A percentile compares a stretch with the other conserved stretches of the same genome.
Conservation (phyloP, 345 rosid species). For the Garcia nutans region DNA sequence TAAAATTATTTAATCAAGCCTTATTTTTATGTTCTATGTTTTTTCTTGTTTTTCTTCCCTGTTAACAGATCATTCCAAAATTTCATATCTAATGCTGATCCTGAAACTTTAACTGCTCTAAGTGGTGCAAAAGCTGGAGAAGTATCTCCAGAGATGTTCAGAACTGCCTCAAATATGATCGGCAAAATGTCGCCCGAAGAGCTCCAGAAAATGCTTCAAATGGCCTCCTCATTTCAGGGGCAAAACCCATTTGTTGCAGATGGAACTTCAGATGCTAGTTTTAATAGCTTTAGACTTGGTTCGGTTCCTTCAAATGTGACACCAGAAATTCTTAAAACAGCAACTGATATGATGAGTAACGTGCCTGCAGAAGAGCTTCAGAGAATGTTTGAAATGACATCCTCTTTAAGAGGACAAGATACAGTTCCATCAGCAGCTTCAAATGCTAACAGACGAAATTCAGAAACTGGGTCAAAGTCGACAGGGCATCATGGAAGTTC, state of each 20-base stretch:
- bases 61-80: constrained; percentile 69
- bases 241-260: constrained; percentile 40
- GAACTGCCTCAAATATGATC: constrained; percentile 79
- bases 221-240: constrained; percentile 75
- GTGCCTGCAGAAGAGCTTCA: constrained; percentile 79
- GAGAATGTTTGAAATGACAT: constrained; percentile 83
- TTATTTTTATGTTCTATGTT: not conserved
- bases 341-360: constrained; percentile 77
- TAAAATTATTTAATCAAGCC: not conserved
- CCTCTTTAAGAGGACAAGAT: constrained; percentile 48
- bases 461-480: constrained; percentile 26
- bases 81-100: constrained; percentile 72
- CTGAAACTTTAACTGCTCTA: constrained; percentile 61
- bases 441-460: constrained; percentile 20
- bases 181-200: constrained; percentile 88
- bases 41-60: constrained; percentile 3
- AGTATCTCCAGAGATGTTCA: constrained; percentile 78
- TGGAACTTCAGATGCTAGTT: constrained; percentile 32
- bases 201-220: constrained; percentile 75
- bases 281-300: constrained; percentile 43
- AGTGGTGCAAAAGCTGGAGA: constrained; percentile 75
- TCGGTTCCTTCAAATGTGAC: constrained; percentile 47
- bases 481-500: constrained; percentile 30
- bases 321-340: constrained; percentile 82
- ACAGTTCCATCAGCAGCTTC: constrained; percentile 37